Conservation (phyloP, 2,329 filamentous ascomycete genomes). For the Trichoderma endophyticum region DNA sequence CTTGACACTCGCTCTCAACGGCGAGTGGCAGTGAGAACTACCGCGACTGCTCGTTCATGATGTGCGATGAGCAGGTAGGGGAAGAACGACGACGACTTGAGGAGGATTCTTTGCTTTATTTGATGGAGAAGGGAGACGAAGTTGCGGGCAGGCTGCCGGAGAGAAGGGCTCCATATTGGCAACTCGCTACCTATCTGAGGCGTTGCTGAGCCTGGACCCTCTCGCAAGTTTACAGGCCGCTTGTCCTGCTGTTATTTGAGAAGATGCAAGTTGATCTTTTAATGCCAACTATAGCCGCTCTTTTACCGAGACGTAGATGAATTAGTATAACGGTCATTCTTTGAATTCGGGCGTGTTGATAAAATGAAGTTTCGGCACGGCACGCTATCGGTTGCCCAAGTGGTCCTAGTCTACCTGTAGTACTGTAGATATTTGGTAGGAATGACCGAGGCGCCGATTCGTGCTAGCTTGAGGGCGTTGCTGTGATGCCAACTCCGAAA, state of each 20-base stretch:
- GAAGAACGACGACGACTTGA: background rate
- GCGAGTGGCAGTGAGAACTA: background rate
- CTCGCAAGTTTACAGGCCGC: background rate
- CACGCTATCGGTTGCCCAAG: background rate
- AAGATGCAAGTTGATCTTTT: constrained; percentile 18
- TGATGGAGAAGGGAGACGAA: background rate
- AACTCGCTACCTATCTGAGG: background rate
- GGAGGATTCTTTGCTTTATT: background rate
- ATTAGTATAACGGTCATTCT: constrained; percentile 27
- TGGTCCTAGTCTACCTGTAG: background rate
- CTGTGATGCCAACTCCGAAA: background rate
- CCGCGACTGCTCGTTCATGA: background rate
- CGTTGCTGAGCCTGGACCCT: background rate
- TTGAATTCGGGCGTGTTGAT: constrained; percentile 15
- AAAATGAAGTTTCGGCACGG: background rate
- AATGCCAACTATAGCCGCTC: constrained; percentile 28
- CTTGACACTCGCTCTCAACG: background rate
- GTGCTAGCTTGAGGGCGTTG: background rate
- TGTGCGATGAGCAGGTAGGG: background rate
- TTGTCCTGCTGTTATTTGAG: background rate
- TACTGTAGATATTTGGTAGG: too few relatives aligned
- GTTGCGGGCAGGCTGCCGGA: background rate
- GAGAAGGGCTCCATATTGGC: background rate
- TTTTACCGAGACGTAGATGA: constrained; percentile 22
- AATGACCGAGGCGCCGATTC: background rate